Evolutionary conservation across 352 stramenopile genomes (phyloP), one percentile per base, ranked within the genome.

Genomic region (Globisporangium acanthophoron): DNA sequence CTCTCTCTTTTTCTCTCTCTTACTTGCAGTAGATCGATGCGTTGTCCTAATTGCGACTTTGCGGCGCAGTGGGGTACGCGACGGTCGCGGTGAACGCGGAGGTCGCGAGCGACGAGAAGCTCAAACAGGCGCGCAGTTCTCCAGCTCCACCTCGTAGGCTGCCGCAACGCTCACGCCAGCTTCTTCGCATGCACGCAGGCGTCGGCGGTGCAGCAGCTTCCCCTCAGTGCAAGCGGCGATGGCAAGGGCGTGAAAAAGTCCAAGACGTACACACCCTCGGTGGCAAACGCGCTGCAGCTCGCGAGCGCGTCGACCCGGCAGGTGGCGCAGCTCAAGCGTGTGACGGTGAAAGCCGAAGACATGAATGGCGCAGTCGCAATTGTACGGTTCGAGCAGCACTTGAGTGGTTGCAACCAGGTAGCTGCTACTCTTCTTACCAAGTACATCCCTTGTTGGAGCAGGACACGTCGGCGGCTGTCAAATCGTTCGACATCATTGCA

Each of bases 311-410:
- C 37, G 52, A 15, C 16, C 13, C 46, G 67, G 41, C 16, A 71
- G 29, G 60, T 85, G 43, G 74, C 68, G 15, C 82, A 94, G 61
- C 67, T 88, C 56, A 80, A 77, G 55, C 78, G 85, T 11, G 70
- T 92, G 56, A 94, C 85, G 20, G 61, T 94, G 35, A 88, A 89
- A 52, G 66, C 81, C 43, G 79, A 92, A 15, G 85, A 94, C 49
- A 82, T 88, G 64, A 76, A 74, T 21, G 68, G 66, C 21, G 80
- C 73, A 27, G 71, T 90, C 47, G 66, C 67, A 8, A 64, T 94
- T 47, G 82, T 94, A 68, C 40, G 70, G 65, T 48, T 11, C 18
- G 33, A 49, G n/a, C 7, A 29, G 27, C 24, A 20, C 1, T 3
- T 39, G 35, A 52, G 24, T 35, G 20, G 13, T 44, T n/a, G 6